Evolutionary conservation across 331 rosid species (phyloP), one percentile per base, ranked within the genome.

Genomic region (Acacia concinna): DNA sequence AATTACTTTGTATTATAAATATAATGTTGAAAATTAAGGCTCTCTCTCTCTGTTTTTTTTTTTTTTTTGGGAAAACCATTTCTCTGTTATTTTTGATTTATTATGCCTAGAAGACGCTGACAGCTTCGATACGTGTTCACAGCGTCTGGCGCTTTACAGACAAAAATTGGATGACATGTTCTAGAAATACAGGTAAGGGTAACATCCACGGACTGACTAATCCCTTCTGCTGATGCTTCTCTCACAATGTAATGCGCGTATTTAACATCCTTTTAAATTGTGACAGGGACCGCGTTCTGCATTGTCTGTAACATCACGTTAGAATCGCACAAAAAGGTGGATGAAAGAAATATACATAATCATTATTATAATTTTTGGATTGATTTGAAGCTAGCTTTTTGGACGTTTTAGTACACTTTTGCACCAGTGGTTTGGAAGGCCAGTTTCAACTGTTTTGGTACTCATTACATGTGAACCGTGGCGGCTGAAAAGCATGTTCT

Each of bases 61-160:
- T 11, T 13, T 6, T 20, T 23, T 27, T 74, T 23, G 6, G 37
- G 9, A 5, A 41, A 41, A 40, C 35, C 71, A 21, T 74, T 74
- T 32, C 68, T 75, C 41, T 25, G 44, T 74, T 67, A 21, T 32
- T 84, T 60, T 66, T 21, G 32, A 76, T 81, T 13, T 41, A 20
- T 27, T 69, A 57, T 71, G 41, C 60, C 74, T 18, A 41, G 66
- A 43, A 79, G 79, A 41, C 77, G 51, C 71, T 82, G 54, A 85
- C 80, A 67, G 40, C 37, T 79, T 47, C 46, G 30, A 32, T 69
- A 32, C 67, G 70, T 80, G 69, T 41, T 80, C 71, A 37, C 89
- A 86, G 89, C 82, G 75, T 73, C 73, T 86, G 83, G 89, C 89
- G 68, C 86, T 72, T 62, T 86, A 86, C 84, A 86, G 70, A 31